A percentile compares a stretch with the other conserved stretches of the same genome.
Conservation (phyloP, 1,139 yeast species). For the Yamadazyma atmosphaerica region DNA sequence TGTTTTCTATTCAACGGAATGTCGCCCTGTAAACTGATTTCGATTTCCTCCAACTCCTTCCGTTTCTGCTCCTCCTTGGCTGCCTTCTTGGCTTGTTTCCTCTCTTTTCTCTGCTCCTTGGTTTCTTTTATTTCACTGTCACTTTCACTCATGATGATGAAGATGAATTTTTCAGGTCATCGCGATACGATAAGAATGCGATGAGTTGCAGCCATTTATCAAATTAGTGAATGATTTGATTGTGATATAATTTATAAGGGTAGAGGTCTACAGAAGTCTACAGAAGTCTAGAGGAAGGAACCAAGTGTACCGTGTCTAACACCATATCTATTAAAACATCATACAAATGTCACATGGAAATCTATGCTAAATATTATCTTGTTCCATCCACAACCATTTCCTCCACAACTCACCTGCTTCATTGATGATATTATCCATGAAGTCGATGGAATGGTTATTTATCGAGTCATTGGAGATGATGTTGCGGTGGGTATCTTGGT, state of each 20-base stretch:
- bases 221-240: too few species aligned
- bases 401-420: conserved; percentile 92
- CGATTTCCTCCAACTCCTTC: conserved; percentile 56
- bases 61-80: conserved; percentile 4
- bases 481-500: conserved; percentile 6
- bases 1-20: conserved; percentile 91
- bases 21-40: conserved; percentile 74
- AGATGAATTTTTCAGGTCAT: conserved; percentile 1
- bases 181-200: conserved; percentile 4
- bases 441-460: conserved; percentile 44
- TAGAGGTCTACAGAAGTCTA: too few species aligned
- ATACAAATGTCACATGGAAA: too few species aligned
- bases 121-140: conserved; percentile 5
- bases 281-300: too few species aligned
- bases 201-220: neutral
- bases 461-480: conserved; percentile 38
- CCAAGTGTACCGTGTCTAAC: too few species aligned
- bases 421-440: conserved; percentile 65
- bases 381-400: conserved; percentile 75
- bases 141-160: conserved; percentile 2
- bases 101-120: conserved; percentile 9
- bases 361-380: conserved; percentile 5
- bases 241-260: too few species aligned
- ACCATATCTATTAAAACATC: too few species aligned
- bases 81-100: conserved; percentile 5